Evolutionary conservation across 2,329 filamentous ascomycete genomes (phyloP), one percentile per base, ranked within the genome.

Genomic region (Penicillium sp.): DNA sequence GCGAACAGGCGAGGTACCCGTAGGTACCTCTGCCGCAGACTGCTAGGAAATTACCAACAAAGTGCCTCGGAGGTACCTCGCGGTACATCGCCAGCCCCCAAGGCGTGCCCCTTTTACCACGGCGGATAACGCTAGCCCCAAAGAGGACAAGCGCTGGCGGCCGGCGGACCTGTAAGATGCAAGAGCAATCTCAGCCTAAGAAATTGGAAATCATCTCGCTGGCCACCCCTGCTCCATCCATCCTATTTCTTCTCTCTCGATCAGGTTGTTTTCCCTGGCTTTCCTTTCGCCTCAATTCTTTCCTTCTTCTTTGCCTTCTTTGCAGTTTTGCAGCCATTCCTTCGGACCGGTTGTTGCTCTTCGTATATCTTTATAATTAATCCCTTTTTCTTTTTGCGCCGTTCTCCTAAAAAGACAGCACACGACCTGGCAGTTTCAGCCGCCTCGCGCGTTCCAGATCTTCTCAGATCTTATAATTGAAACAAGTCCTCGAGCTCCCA

Each of bases 191-290:
- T 7, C 16, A 43, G 18, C 40, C 40, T 35, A 23, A 20, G 20
- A 23, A 43, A 43, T 33, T 9, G 40, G 4, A 43, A 18, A 43
- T 43, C n/a, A 6, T 82, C 79, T 61, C 84, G 79, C 40, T 53
- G 50, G 52, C 46, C 63, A 57, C 42, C 61, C 56, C 61, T 57
- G 53, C 56, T 55, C 61, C 60, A 57, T 56, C 53, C 58, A 35
- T 14, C 4, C 14, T 59, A 9, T 23, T 47, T n/a, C 23, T 47
- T 62, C 50, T 47, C 56, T 59, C 61, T 64, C 62, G 59, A 57
- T 60, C 51, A 50, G 60, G 35, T 60, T 51, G 52, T 48, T 47
- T 52, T 33, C 47, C 20, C 49, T 42, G 11, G 18, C 43, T 45
- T 47, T 54, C 47, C 43, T 45, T 47, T 54, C 47, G 52, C 33